Evolutionary conservation across 495 filamentous ascomycete species (phyloP).

Genomic region (Immersiella caudata): DNA sequence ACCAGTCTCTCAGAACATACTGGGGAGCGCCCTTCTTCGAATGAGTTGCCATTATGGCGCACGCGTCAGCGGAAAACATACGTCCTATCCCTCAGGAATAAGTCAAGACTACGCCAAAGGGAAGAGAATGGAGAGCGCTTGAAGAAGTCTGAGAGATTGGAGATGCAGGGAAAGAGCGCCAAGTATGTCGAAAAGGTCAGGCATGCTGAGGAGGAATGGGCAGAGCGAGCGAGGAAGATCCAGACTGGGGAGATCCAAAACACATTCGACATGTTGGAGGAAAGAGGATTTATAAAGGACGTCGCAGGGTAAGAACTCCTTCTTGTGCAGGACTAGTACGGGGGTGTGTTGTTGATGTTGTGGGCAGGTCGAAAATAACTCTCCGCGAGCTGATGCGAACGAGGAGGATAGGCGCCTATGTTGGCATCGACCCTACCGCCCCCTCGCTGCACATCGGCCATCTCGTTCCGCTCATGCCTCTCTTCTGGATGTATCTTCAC

Average conservation of each 20-base stretch:
- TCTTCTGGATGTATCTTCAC: conserved; percentile 90
- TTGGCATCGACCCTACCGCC: conserved; percentile 91
- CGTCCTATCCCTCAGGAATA: no score
- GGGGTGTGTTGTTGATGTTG: background rate
- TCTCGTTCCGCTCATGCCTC: conserved; percentile 88
- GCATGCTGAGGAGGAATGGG: conserved; percentile 62
- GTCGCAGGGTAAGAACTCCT: conserved; percentile 71
- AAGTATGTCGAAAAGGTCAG: conserved; percentile 54
- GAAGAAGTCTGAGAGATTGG: background rate
- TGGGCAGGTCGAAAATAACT: conserved; percentile 54
- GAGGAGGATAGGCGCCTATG: conserved; percentile 77
- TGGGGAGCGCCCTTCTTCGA: no score
- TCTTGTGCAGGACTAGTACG: background rate
- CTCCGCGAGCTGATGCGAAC: conserved; percentile 70
- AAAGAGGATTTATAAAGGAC: conserved; percentile 78
- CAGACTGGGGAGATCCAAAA: conserved; percentile 61
- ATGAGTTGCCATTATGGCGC: no score
- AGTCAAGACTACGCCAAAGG: background rate
- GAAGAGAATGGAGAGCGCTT: background rate
- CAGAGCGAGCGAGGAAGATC: conserved; percentile 58
- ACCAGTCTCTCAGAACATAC: no score
- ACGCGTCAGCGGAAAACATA: no score
- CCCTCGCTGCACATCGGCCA: conserved; percentile 90
- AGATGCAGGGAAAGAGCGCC: conserved; percentile 39
- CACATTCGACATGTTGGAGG: conserved; percentile 72